Percentiles rank a stretch among this genome's conserved stretches.
Evolutionary conservation across 2,329 filamentous ascomycete genomes (phyloP).

Genomic region (Beauveria varroae): DNA sequence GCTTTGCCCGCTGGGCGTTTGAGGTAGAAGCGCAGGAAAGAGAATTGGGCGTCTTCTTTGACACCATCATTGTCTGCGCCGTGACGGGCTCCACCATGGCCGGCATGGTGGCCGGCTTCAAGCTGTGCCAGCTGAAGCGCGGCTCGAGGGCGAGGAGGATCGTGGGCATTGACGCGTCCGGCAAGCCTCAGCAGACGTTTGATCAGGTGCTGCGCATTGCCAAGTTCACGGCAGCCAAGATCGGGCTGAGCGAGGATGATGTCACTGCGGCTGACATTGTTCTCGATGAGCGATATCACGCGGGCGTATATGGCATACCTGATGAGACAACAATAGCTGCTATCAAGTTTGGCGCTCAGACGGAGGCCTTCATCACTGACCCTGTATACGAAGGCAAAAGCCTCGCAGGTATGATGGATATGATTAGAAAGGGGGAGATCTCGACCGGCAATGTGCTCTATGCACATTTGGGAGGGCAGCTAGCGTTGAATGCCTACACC

Average conservation of each 20-base stretch:
- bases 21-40: conserved; percentile 59
- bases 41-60: conserved; percentile 55
- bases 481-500: conserved; percentile 62
- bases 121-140: conserved; percentile 43
- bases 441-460: conserved; percentile 60
- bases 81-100: conserved; percentile 65
- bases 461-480: conserved; percentile 62
- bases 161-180: conserved; percentile 54
- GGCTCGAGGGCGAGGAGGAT: conserved; percentile 43
- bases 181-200: conserved; percentile 45
- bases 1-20: conserved; percentile 64
- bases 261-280: conserved; percentile 56
- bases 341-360: conserved; percentile 59
- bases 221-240: conserved; percentile 52
- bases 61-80: conserved; percentile 60
- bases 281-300: conserved; percentile 56
- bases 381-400: conserved; percentile 73
- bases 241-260: conserved; percentile 52
- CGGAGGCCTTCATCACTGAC: conserved; percentile 67
- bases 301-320: conserved; percentile 59
- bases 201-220: conserved; percentile 62
- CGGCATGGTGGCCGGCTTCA: conserved; percentile 67
- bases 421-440: conserved; percentile 57
- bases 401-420: conserved; percentile 62
- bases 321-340: conserved; percentile 58